Percentiles rank a stretch among this genome's conserved stretches.
These are phyloP conservation scores for Amaranthus tricolor DNA, from an alignment of 179 eudicot genomes.

Conservation along the genomic window DNA sequence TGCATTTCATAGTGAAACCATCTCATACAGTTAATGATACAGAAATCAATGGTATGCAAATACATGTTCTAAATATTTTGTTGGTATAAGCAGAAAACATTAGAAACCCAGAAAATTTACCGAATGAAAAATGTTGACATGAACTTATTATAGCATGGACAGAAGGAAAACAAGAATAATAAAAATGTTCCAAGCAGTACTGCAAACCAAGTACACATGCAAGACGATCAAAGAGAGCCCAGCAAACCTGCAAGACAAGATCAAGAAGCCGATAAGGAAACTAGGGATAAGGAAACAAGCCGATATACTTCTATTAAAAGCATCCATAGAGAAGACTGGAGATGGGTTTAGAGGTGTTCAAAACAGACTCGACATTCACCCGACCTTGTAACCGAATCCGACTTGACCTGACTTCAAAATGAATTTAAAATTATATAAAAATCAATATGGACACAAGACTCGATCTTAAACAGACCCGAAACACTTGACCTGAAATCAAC, in stretches of 20 bases:
- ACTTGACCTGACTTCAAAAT: too few relatives aligned
- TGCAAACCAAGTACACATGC: constrained; percentile 13
- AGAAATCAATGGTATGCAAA: neutral
- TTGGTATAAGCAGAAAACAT: neutral
- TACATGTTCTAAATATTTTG: neutral
- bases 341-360: too few relatives aligned
- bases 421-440: too few relatives aligned
- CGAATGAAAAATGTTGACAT: constrained; percentile 14
- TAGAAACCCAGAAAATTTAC: neutral
- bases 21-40: neutral
- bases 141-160: constrained; percentile 27
- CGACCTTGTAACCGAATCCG: too few relatives aligned
- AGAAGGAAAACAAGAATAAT: constrained; percentile 8
- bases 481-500: too few relatives aligned
- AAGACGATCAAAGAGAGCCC: constrained; percentile 3
- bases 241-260: constrained; percentile 19
- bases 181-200: constrained; percentile 11
- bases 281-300: neutral
- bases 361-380: too few relatives aligned
- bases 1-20: too few relatives aligned
- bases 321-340: too few relatives aligned
- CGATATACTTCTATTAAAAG: too few relatives aligned
- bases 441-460: too few relatives aligned
- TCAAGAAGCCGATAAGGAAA: neutral
- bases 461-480: too few relatives aligned